A percentile compares a stretch with the other conserved stretches of the same genome.
These are phyloP conservation scores for Aspergillus nomiae DNA, from an alignment of 2,329 filamentous ascomycete genomes.

Conservation along the genomic window DNA sequence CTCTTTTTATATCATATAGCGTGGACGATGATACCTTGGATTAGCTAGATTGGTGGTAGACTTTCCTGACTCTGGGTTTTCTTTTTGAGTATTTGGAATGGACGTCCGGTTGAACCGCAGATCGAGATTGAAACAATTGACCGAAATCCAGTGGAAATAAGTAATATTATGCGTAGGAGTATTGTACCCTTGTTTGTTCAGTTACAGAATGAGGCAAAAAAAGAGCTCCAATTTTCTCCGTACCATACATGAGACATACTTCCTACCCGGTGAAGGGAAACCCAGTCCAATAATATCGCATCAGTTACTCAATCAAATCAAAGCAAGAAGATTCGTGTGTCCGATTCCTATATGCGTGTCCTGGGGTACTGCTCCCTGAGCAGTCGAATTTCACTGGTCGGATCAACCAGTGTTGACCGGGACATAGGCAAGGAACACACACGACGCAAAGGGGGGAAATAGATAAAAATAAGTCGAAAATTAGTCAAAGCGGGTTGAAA, in stretches of 20 bases:
- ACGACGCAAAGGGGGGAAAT: constrained; percentile 23
- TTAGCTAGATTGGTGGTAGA: constrained; percentile 1
- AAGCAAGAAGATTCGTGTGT: constrained; percentile 10
- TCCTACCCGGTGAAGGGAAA: constrained; percentile 19
- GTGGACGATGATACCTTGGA: not conserved
- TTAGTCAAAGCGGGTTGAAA: constrained; percentile 25
- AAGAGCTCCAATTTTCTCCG: constrained; percentile 28
- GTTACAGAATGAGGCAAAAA: constrained; percentile 4
- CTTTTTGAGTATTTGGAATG: not conserved
- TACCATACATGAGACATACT: constrained; percentile 29
- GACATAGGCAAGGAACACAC: constrained; percentile 14
- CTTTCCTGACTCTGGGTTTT: not conserved
- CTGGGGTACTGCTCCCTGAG: constrained; percentile 15
- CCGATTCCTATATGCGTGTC: constrained; percentile 2
- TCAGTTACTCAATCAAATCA: constrained; percentile 19
- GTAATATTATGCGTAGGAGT: not conserved
- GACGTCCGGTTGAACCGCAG: not conserved
- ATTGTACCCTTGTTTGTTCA: not conserved
- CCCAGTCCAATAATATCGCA: constrained; percentile 24
- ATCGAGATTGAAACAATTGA: not conserved
- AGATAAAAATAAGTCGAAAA: constrained; percentile 16
- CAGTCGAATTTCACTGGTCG: constrained; percentile 15
- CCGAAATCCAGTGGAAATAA: not conserved
- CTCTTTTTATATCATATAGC: not conserved
- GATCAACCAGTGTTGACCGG: constrained; percentile 15